Conservation (phyloP, 345 rosid species). For the Camelina sativa region DNA sequence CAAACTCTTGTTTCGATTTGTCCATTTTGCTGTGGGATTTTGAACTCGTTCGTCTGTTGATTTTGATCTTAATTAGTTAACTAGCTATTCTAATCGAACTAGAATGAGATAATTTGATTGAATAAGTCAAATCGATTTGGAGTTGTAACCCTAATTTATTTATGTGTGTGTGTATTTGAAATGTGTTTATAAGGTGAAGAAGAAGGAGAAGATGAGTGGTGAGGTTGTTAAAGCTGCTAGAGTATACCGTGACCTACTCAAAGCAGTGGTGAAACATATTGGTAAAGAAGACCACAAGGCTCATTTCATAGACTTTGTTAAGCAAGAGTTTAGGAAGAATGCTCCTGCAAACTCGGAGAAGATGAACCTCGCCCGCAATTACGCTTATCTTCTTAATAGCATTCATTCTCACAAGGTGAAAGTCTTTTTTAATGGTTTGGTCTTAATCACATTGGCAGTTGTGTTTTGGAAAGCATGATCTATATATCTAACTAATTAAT, state of each 20-base stretch:
- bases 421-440: background rate
- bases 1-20: conserved; percentile 2
- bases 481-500: background rate
- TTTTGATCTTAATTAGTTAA: no score
- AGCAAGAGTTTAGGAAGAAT: conserved; percentile 62
- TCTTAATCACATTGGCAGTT: background rate
- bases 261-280: conserved; percentile 66
- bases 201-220: conserved; percentile 53
- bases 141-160: background rate
- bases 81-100: no score
- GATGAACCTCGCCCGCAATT: conserved; percentile 68
- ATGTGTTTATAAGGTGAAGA: background rate
- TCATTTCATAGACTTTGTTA: conserved; percentile 69
- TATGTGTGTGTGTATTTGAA: background rate
- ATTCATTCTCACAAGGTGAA: conserved; percentile 86
- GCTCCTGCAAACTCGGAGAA: conserved; percentile 44
- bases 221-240: conserved; percentile 54
- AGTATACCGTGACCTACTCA: conserved; percentile 71
- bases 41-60: no score
- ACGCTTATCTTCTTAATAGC: conserved; percentile 66
- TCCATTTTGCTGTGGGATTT: no score
- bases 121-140: background rate
- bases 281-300: conserved; percentile 75
- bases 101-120: background rate
- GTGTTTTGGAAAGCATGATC: no score